A percentile compares a stretch with the other conserved stretches of the same genome.
Evolutionary conservation across 73 alveolate species (phyloP).

Genomic region (Paramecium biaurelia): DNA sequence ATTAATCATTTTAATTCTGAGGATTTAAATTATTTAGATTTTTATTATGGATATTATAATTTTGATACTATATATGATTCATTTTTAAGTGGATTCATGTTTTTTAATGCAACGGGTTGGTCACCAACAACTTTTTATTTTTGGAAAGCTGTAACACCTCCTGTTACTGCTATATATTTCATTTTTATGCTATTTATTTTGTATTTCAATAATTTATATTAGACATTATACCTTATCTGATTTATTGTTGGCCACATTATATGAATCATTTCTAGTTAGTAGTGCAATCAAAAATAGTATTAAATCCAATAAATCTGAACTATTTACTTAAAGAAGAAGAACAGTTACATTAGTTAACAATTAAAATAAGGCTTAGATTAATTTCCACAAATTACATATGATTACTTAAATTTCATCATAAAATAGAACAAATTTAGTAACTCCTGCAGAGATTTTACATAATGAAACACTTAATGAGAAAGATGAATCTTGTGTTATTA

Average conservation of each 20-base stretch:
- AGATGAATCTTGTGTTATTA: neutral
- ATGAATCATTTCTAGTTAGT: slow-evolving; percentile 35
- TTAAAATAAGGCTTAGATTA: neutral
- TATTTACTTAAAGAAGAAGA: neutral
- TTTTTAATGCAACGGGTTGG: slow-evolving; percentile 50
- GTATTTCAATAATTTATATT: neutral
- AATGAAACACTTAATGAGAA: neutral
- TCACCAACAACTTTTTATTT: neutral
- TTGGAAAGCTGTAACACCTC: slow-evolving; percentile 17
- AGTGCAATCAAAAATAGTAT: slow-evolving; percentile 22
- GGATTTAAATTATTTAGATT: neutral
- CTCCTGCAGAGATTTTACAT: neutral
- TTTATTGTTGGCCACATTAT: neutral
- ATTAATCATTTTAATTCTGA: neutral
- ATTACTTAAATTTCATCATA: neutral
- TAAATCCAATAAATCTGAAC: neutral
- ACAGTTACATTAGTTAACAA: neutral
- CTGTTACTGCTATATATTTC: neutral
- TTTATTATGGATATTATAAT: slow-evolving; percentile 1
- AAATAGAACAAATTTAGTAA: neutral
- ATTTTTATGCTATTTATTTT: slow-evolving; percentile 1
- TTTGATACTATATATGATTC: slow-evolving; percentile 37
- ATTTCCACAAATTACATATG: slow-evolving; percentile 18
- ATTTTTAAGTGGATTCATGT: neutral
- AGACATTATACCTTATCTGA: slow-evolving; percentile 13